Conservation (phyloP, 202 grass and related monocot species). For the Carex arenaria region DNA sequence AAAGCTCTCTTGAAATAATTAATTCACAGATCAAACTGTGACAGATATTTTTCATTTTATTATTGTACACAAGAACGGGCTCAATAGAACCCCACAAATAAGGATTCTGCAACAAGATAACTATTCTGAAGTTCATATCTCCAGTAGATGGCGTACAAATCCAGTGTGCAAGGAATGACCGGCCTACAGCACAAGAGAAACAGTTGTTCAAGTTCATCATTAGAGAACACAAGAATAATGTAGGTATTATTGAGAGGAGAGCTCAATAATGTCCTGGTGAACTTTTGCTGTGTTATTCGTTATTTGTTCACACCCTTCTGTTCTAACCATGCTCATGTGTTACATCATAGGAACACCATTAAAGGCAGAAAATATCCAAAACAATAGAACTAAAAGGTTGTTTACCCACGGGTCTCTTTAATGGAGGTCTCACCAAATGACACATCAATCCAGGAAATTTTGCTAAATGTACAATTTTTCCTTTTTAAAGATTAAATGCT, state of each 20-base stretch:
- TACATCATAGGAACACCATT: not conserved
- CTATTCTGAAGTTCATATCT: not conserved
- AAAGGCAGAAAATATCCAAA: not conserved
- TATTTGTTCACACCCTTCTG: not conserved
- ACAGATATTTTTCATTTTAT: not conserved
- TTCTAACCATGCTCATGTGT: not conserved
- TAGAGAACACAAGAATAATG: not conserved
- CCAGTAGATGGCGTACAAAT: slow-evolving; percentile 11
- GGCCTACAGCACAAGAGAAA: slow-evolving; percentile 2
- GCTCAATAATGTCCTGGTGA: not conserved
- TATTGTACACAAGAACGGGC: not conserved
- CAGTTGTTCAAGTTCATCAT: not conserved
- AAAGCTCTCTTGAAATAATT: not conserved
- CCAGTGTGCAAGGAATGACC: slow-evolving; percentile 22
- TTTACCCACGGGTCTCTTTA: not conserved
- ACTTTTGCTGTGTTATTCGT: not conserved
- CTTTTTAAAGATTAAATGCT: too few species aligned
- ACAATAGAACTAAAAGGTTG: not conserved
- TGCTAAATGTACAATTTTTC: not conserved
- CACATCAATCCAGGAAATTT: not conserved
- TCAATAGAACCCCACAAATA: not conserved
- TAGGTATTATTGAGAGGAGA: not conserved
- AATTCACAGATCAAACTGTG: not conserved
- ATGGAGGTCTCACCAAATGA: not conserved
- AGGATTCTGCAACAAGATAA: not conserved